phyloP scores from a whole-genome alignment of 495 filamentous ascomycete species.

The Penicillium alfredii region DNA sequence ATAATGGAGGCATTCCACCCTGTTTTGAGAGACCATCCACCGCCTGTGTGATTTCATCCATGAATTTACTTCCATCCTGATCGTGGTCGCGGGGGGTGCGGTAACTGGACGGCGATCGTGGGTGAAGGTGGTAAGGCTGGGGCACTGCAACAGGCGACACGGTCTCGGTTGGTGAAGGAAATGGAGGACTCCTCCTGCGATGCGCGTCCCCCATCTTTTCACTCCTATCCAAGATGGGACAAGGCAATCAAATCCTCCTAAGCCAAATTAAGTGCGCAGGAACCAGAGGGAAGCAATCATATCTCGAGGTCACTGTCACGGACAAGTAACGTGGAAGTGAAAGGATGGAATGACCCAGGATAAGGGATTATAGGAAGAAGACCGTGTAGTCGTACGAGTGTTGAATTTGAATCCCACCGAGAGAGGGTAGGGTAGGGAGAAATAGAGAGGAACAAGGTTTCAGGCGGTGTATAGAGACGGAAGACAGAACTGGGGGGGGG shows the following conservation, averaged over 20 bases:
- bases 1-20: slow-evolving; percentile 14
- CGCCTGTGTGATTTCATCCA: slow-evolving; percentile 16
- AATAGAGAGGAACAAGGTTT: slow-evolving; percentile 13
- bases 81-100: slow-evolving; percentile 15
- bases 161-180: slow-evolving; percentile 40
- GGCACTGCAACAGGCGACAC: slow-evolving; percentile 26
- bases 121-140: slow-evolving; percentile 24
- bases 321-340: slow-evolving; percentile 13
- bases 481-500: slow-evolving; percentile 3
- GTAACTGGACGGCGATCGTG: slow-evolving; percentile 21
- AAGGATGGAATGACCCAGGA: slow-evolving; percentile 3
- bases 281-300: slow-evolving; percentile 29
- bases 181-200: slow-evolving; percentile 38
- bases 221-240: slow-evolving; percentile 32
- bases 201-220: slow-evolving; percentile 37
- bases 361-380: slow-evolving; percentile 2
- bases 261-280: slow-evolving; percentile 30
- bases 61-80: slow-evolving; percentile 5
- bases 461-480: slow-evolving; percentile 19
- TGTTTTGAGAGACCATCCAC: slow-evolving; percentile 18
- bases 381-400: slow-evolving; percentile 1
- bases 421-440: slow-evolving; percentile 5
- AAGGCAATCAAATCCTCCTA: slow-evolving; percentile 30
- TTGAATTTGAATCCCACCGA: slow-evolving; percentile 10
- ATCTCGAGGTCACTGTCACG: slow-evolving; percentile 31